Evolutionary conservation across 768 basidiomycete species (phyloP).

Genomic region (Galerina sulciceps): DNA sequence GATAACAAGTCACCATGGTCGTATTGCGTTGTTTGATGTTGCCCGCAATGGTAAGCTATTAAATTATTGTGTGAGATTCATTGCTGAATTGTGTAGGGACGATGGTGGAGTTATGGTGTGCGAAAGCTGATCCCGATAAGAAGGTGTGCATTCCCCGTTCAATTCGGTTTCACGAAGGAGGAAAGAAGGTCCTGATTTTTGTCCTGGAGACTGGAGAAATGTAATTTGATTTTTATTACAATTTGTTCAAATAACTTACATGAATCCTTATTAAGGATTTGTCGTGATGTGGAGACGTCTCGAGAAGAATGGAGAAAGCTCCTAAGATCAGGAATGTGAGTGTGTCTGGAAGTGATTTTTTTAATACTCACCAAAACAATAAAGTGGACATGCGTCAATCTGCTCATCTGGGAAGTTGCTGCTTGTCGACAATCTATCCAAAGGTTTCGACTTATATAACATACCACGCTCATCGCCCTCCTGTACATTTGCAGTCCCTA

Average conservation of each 20-base stretch:
- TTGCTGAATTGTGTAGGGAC: conserved; percentile 3
- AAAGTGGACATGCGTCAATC: conserved; percentile 4
- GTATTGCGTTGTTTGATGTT: conserved; percentile 3
- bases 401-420: not conserved
- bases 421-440: conserved; percentile 14
- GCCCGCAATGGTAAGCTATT: conserved; percentile 3
- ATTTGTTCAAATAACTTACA: not conserved
- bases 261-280: conserved; percentile 5
- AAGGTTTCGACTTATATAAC: conserved; percentile 11
- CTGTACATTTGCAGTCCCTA: not conserved
- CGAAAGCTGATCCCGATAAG: not conserved
- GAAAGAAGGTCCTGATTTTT: conserved; percentile 6
- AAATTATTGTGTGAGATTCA: not conserved
- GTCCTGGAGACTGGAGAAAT: conserved; percentile 11
- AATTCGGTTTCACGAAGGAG: conserved; percentile 7
- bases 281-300: conserved; percentile 1
- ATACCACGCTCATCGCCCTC: conserved; percentile 9
- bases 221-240: no score
- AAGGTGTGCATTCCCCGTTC: conserved; percentile 5
- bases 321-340: conserved; percentile 13
- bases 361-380: not conserved
- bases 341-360: not conserved
- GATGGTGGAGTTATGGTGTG: no score
- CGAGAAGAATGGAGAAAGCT: conserved; percentile 15
- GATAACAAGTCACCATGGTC: conserved; percentile 9